Base-by-base conservation (phyloP, 345 rosid species). In the Schrenkiella parvula region DNA sequence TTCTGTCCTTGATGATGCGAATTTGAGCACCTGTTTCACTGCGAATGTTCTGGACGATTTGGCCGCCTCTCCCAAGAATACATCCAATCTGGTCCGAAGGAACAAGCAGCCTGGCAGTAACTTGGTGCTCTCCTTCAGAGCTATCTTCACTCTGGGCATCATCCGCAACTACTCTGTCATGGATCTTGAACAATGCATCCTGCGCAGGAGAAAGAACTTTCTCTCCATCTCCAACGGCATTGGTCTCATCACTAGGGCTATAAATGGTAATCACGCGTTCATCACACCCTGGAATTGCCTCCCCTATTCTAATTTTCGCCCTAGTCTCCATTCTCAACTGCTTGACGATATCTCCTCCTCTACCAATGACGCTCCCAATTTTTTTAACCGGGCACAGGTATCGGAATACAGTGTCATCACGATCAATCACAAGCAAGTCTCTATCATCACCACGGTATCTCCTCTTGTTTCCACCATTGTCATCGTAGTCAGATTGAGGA, bases 11-110 rank as follows among this genome's bases (percentile, higher is more conserved):
- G 39, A 89, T 84, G 64, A 95, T 89, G 11, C 97, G 93, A 74
- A 95, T 90, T 50, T 89, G 95, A 57, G 97, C 90, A 71, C 99
- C 96, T 3, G 92, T 89, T 17, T 95, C 99, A 31, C 83, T 82
- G 21, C 98, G 88, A 50, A 95, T 88, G 63, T 81, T 87, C 74
- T 89, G 93, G 61, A 95, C 93, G 48, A 92, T 87, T 70, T 89
- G 90, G 17, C 99, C 99, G 61, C 97, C 99, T 85, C 87, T 92
- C 22, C 99, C 98, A 55, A 91, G 89, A 66, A 95, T 75, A 75
- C 93, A 95, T 47, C 99, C 99, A 72, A 95, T 91, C 92, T 95
- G 99, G 84, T 91, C 98, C 6, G 99, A 95, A 17, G 97, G 89
- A 34, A 95, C 99, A 70, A 95, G 96, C 59, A 95, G 87, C 74